These are phyloP conservation scores for Phytophthora pini DNA, from an alignment of 352 stramenopile genomes.

Conservation along the genomic window DNA sequence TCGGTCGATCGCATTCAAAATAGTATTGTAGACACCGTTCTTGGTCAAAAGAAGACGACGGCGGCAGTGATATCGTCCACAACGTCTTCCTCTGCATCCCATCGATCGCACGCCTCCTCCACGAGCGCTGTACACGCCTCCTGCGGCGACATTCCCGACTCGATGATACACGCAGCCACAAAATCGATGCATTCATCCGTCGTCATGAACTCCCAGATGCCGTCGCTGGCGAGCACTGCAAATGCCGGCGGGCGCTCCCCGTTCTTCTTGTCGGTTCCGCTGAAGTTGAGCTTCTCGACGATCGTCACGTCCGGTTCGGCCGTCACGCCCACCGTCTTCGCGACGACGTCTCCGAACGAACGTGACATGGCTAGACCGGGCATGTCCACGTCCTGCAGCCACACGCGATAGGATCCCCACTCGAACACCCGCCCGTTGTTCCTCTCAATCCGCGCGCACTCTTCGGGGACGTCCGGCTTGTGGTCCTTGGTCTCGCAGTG, in stretches of 20 bases:
- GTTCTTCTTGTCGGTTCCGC: constrained; percentile 19
- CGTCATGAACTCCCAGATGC: constrained; percentile 88
- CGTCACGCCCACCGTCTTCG: constrained; percentile 81
- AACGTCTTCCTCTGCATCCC: constrained; percentile 82
- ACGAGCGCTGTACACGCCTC: constrained; percentile 71
- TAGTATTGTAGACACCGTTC: constrained; percentile 1
- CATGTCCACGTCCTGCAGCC: constrained; percentile 87
- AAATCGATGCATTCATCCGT: constrained; percentile 76
- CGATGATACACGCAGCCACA: constrained; percentile 56
- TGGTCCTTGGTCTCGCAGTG: constrained; percentile 80
- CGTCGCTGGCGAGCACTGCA: constrained; percentile 79
- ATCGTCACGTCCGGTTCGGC: constrained; percentile 66
- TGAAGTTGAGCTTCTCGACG: constrained; percentile 48
- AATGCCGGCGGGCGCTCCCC: constrained; percentile 46
- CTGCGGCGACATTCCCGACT: constrained; percentile 60
- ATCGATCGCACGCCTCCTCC: constrained; percentile 72
- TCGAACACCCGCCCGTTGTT: constrained; percentile 85
- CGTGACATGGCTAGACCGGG: constrained; percentile 87
- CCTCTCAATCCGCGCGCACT: constrained; percentile 71
- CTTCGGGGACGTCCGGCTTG: constrained; percentile 76
- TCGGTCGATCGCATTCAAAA: neutral
- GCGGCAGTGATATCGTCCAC: constrained; percentile 84
- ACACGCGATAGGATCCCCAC: constrained; percentile 80
- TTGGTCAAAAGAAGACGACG: constrained; percentile 66
- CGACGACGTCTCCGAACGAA: constrained; percentile 81